phyloP scores from a whole-genome alignment of 768 basidiomycete species.

The Boletus pseudopeckii region DNA sequence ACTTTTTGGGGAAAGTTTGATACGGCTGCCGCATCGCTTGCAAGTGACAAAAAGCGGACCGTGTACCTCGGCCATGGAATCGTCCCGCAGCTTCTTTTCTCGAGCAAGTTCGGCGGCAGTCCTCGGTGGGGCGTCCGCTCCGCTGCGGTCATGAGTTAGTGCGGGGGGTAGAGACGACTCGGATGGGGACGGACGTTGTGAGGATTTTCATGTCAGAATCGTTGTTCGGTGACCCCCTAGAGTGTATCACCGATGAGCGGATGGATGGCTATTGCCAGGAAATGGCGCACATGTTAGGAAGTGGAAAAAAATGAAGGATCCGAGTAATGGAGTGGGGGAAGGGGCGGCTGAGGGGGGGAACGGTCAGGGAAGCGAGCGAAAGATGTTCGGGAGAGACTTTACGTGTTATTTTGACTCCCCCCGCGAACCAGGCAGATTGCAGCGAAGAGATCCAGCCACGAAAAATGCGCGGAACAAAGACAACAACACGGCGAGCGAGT shows the following conservation, averaged over 20 bases:
- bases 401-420: slow-evolving; percentile 15
- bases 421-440: slow-evolving; percentile 7
- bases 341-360: neutral
- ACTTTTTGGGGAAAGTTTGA: slow-evolving; percentile 68
- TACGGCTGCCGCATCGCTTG: slow-evolving; percentile 49
- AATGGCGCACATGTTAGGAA: slow-evolving; percentile 20
- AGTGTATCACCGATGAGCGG: slow-evolving; percentile 21
- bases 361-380: neutral
- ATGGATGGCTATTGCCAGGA: slow-evolving; percentile 8
- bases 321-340: slow-evolving; percentile 1
- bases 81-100: slow-evolving; percentile 50
- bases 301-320: neutral
- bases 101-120: slow-evolving; percentile 44
- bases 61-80: slow-evolving; percentile 51
- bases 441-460: slow-evolving; percentile 4
- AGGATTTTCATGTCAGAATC: slow-evolving; percentile 19
- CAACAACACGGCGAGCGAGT: slow-evolving; percentile 7
- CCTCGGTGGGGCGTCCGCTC: slow-evolving; percentile 29
- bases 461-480: slow-evolving; percentile 21
- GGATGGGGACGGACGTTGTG: slow-evolving; percentile 19
- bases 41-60: slow-evolving; percentile 52
- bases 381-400: neutral
- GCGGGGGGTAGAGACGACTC: neutral
- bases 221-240: slow-evolving; percentile 27
- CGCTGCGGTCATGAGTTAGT: slow-evolving; percentile 21